Conservation (phyloP, 192 early-diverging fungal genomes). For the Phycomyces blakesleeanus region DNA sequence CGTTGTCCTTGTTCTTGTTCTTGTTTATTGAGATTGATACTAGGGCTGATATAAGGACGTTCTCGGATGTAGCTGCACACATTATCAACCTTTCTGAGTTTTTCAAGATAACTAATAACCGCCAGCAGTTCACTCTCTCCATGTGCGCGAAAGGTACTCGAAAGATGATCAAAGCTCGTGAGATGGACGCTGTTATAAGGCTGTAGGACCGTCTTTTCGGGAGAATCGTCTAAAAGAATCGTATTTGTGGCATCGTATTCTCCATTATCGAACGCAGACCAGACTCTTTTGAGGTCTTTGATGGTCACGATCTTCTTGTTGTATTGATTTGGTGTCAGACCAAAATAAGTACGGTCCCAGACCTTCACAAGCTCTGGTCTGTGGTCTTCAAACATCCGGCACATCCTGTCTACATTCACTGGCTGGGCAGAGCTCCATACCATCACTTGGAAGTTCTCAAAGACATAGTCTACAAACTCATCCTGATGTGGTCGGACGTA, state of each 20-base stretch:
- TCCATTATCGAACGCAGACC: slow-evolving; percentile 23
- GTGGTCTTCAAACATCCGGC: slow-evolving; percentile 40
- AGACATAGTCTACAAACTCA: slow-evolving; percentile 53
- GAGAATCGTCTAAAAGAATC: slow-evolving; percentile 51
- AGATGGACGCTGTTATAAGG: slow-evolving; percentile 45
- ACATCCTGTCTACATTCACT: slow-evolving; percentile 53
- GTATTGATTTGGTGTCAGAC: slow-evolving; percentile 37
- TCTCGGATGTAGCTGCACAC: slow-evolving; percentile 42
- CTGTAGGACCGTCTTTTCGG: slow-evolving; percentile 45
- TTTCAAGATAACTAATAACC: slow-evolving; percentile 38
- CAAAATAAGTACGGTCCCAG: slow-evolving; percentile 58
- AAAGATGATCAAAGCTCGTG: slow-evolving; percentile 34
- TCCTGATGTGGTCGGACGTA: slow-evolving; percentile 46
- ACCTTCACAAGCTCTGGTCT: slow-evolving; percentile 38
- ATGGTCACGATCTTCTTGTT: slow-evolving; percentile 43
- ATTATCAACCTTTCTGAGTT: slow-evolving; percentile 32
- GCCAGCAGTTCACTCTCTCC: slow-evolving; percentile 42
- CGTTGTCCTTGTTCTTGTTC: too few species aligned
- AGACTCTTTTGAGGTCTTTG: slow-evolving; percentile 62
- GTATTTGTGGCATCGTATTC: slow-evolving; percentile 48
- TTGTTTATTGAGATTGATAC: too few species aligned
- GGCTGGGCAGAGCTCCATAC: slow-evolving; percentile 70
- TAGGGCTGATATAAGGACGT: slow-evolving; percentile 28
- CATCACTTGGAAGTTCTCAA: slow-evolving; percentile 61
- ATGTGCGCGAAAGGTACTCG: not conserved